phyloP scores from a whole-genome alignment of 2,329 filamentous ascomycete species.

The Thelonectria discophora region DNA sequence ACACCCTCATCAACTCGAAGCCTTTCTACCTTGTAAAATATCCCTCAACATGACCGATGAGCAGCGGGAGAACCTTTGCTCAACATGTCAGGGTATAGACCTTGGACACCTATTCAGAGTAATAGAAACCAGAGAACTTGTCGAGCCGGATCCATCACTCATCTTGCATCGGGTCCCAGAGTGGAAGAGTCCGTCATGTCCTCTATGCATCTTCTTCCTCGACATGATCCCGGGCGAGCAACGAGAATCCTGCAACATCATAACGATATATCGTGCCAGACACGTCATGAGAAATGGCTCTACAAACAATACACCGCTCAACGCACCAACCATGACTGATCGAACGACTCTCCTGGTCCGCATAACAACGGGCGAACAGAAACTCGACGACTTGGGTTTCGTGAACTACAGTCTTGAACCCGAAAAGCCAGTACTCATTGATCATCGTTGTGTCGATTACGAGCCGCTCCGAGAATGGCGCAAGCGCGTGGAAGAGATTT shows the following conservation, averaged over 20 bases:
- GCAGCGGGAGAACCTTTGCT: not conserved
- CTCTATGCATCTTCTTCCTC: constrained; percentile 3
- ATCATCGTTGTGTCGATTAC: constrained; percentile 9
- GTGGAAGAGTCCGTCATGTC: constrained; percentile 4
- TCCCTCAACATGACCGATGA: not conserved
- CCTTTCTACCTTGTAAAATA: not conserved
- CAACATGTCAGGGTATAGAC: not conserved
- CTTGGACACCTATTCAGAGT: not conserved
- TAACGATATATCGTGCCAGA: not conserved
- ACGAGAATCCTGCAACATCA: not conserved
- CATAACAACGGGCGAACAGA: not conserved
- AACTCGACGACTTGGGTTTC: not conserved
- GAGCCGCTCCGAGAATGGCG: constrained; percentile 6
- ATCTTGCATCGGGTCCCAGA: constrained; percentile 4
- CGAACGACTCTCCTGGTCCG: not conserved
- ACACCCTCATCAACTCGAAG: no score
- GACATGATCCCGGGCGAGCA: constrained; percentile 8
- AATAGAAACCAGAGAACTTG: not conserved
- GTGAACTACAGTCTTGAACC: constrained; percentile 15
- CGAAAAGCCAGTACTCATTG: constrained; percentile 34
- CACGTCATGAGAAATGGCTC: not conserved
- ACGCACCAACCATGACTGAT: not conserved
- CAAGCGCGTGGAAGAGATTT: not conserved
- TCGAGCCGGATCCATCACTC: not conserved
- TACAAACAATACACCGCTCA: not conserved